Conservation (phyloP, 345 rosid species). For the Sonneratia alba region DNA sequence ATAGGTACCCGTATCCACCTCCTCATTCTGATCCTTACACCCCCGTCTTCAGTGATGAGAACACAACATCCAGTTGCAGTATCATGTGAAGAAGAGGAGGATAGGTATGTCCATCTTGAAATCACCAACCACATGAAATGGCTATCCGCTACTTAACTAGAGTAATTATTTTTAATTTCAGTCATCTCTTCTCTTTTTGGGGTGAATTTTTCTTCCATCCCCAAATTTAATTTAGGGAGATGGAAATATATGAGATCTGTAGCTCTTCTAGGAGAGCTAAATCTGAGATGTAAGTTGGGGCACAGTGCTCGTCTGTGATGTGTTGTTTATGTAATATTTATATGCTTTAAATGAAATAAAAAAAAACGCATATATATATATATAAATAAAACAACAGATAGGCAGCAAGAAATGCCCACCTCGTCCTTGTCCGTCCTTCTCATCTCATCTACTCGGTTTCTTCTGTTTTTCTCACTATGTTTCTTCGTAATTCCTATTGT, state of each 20-base stretch:
- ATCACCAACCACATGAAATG: no score
- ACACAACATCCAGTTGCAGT: constrained; percentile 68
- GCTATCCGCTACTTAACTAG: neutral
- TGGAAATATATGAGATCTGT: neutral
- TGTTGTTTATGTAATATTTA: no score
- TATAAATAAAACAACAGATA: no score
- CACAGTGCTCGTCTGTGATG: no score
- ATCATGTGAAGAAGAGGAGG: constrained; percentile 46
- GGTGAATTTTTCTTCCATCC: neutral
- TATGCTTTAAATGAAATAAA: no score
- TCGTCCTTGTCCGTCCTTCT: no score
- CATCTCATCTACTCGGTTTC: no score
- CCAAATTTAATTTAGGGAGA: neutral
- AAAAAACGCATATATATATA: no score
- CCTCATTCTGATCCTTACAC: constrained; percentile 22
- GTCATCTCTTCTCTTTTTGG: neutral
- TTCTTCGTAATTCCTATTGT: no score
- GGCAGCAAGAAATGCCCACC: no score
- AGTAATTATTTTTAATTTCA: neutral
- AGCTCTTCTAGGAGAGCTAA: neutral
- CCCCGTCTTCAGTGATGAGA: constrained; percentile 74
- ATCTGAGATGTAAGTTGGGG: constrained; percentile 2
- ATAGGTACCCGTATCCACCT: constrained; percentile 37
- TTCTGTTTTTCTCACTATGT: no score
- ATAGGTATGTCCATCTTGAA: no score